These are phyloP conservation scores for Penicillium sp. DNA, from an alignment of 2,329 filamentous ascomycete genomes.

Conservation along the genomic window DNA sequence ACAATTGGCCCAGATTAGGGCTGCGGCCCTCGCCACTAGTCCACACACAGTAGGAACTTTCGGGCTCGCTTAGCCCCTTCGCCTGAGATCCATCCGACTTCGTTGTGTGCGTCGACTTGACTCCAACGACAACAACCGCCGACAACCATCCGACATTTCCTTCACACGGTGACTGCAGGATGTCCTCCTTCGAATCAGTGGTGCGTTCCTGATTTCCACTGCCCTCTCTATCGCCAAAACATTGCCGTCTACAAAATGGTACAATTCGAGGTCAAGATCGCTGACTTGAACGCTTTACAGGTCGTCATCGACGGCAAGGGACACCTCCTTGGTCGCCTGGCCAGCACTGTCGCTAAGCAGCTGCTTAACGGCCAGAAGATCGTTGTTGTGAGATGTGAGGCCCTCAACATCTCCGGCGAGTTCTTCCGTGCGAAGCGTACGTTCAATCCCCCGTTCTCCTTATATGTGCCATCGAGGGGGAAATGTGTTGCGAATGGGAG, in stretches of 20 bases:
- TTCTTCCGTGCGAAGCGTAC: constrained; percentile 99
- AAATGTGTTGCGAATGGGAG: background rate
- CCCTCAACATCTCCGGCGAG: constrained; percentile 99
- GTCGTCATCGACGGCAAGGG: constrained; percentile 99
- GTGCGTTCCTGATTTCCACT: constrained; percentile 45
- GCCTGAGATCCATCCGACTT: constrained; percentile 39
- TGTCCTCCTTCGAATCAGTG: constrained; percentile 64
- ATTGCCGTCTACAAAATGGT: constrained; percentile 10
- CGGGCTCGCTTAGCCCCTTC: constrained; percentile 40
- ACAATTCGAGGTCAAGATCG: constrained; percentile 17
- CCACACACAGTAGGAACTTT: constrained; percentile 34
- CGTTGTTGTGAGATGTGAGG: constrained; percentile 96
- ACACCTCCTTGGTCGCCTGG: constrained; percentile 98
- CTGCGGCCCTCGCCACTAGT: constrained; percentile 34
- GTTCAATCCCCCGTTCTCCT: constrained; percentile 47
- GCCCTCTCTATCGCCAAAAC: constrained; percentile 10
- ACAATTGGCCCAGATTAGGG: constrained; percentile 37
- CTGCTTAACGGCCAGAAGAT: constrained; percentile 99
- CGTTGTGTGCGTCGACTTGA: constrained; percentile 42
- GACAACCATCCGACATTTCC: constrained; percentile 44
- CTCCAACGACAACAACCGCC: constrained; percentile 47
- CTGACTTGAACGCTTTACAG: constrained; percentile 53
- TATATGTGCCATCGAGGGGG: constrained; percentile 1
- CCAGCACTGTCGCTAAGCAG: constrained; percentile 98
- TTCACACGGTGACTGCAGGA: constrained; percentile 49